These are phyloP conservation scores for Apiospora marii DNA, from an alignment of 2,329 filamentous ascomycete species.

Conservation along the genomic window DNA sequence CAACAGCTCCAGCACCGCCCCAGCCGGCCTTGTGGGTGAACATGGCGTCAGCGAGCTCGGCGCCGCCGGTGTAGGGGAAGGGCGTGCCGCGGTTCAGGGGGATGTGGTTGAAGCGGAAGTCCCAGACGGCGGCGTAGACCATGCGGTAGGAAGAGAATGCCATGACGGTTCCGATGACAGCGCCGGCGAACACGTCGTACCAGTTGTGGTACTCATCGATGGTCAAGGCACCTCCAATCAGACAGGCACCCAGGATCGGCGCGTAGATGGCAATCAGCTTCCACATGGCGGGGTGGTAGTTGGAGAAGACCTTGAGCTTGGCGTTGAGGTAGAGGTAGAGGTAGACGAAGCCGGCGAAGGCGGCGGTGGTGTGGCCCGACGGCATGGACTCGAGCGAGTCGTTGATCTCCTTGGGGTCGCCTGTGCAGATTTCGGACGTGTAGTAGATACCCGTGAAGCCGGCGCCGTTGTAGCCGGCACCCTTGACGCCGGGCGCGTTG, in stretches of 20 bases:
- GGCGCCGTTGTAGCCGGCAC: constrained; percentile 52
- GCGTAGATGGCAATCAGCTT: constrained; percentile 71
- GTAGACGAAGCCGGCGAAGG: constrained; percentile 76
- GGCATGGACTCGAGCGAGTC: constrained; percentile 76
- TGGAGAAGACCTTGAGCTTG: constrained; percentile 77
- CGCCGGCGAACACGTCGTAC: constrained; percentile 76
- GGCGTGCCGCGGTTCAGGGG: constrained; percentile 66
- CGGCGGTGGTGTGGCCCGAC: constrained; percentile 76
- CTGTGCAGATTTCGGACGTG: constrained; percentile 74
- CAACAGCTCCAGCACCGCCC: constrained; percentile 53
- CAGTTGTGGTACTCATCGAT: constrained; percentile 80
- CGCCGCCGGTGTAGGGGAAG: constrained; percentile 57
- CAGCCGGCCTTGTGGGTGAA: constrained; percentile 69
- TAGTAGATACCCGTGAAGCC: constrained; percentile 71
- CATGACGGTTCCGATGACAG: constrained; percentile 69
- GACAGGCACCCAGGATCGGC: constrained; percentile 70
- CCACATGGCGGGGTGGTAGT: constrained; percentile 79
- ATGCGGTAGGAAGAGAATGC: constrained; percentile 72
- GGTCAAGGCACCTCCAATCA: constrained; percentile 74
- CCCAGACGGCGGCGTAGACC: constrained; percentile 73
- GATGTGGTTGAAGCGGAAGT: constrained; percentile 71
- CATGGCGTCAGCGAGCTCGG: constrained; percentile 60
- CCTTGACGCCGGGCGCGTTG: constrained; percentile 49
- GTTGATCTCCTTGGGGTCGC: constrained; percentile 69
- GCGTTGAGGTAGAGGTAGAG: constrained; percentile 79